Conservation (phyloP, 179 eudicot species). For the Silene vulgaris region DNA sequence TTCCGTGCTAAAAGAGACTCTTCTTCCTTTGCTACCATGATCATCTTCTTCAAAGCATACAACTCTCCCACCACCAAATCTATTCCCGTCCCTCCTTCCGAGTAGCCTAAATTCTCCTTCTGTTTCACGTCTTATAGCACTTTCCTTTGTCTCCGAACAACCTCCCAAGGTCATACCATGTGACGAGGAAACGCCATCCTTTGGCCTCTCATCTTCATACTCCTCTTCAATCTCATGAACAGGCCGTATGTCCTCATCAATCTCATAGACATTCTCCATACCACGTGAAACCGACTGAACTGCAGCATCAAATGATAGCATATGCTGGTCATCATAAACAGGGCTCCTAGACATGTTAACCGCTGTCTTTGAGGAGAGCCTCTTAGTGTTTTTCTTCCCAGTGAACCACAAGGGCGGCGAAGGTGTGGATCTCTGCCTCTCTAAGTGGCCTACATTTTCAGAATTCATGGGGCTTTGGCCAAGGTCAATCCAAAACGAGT, state of each 20-base stretch:
- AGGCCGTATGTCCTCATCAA: conserved; percentile 29
- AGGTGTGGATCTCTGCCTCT: conserved; percentile 51
- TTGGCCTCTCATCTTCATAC: conserved; percentile 31
- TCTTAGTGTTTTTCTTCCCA: conserved; percentile 49
- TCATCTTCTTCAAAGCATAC: conserved; percentile 71
- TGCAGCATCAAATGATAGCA: conserved; percentile 83
- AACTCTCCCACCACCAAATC: conserved; percentile 50
- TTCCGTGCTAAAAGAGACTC: conserved; percentile 73
- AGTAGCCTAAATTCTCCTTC: conserved; percentile 87
- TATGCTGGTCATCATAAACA: conserved; percentile 45
- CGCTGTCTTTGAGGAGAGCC: conserved; percentile 48
- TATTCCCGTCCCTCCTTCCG: conserved; percentile 76
- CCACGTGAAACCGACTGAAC: conserved; percentile 71
- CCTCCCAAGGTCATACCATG: conserved; percentile 42
- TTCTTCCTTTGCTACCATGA: conserved; percentile 56
- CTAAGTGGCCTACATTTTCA: conserved; percentile 39
- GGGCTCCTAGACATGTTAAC: conserved; percentile 46
- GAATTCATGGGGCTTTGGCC: conserved; percentile 82
- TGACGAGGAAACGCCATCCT: conserved; percentile 15
- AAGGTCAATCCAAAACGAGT: conserved; percentile 88
- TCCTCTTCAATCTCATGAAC: conserved; percentile 61
- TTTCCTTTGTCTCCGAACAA: conserved; percentile 51
- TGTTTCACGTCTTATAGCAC: conserved; percentile 80
- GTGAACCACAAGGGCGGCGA: conserved; percentile 62
- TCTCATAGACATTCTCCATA: conserved; percentile 38